phyloP scores from a whole-genome alignment of 1,284 basidiomycete species.

The Papiliotrema flavescens region DNA sequence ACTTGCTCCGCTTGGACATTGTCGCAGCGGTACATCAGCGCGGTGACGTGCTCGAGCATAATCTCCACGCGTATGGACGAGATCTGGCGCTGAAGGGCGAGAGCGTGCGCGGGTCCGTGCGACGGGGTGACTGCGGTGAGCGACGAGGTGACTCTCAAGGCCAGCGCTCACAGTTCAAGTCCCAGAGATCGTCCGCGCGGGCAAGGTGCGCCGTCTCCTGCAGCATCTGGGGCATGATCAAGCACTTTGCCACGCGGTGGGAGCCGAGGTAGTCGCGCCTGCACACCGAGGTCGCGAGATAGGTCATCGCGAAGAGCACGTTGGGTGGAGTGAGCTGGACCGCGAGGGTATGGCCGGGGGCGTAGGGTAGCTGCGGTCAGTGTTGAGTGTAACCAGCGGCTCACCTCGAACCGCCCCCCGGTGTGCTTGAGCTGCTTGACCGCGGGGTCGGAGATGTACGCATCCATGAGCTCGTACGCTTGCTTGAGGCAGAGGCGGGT shows the following conservation, averaged over 20 bases:
- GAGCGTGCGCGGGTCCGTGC: conserved; percentile 24
- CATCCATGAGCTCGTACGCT: conserved; percentile 34
- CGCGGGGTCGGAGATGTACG: too few species aligned
- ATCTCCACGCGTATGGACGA: conserved; percentile 27
- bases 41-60: conserved; percentile 38
- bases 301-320: conserved; percentile 30
- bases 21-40: conserved; percentile 27
- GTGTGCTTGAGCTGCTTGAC: not conserved
- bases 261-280: conserved; percentile 30
- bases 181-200: conserved; percentile 38
- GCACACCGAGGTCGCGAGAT: conserved; percentile 27
- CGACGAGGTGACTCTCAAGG: not conserved
- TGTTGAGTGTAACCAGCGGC: not conserved
- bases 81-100: conserved; percentile 14
- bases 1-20: conserved; percentile 25
- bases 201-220: conserved; percentile 20
- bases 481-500: conserved; percentile 21
- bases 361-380: conserved; percentile 6
- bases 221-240: conserved; percentile 23
- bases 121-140: conserved; percentile 17
- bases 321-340: conserved; percentile 39
- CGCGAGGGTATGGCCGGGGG: conserved; percentile 9
- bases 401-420: conserved; percentile 29
- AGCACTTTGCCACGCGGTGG: conserved; percentile 17
- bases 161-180: conserved; percentile 34